Evolutionary conservation across 83 land plant genomes (phyloP).

Genomic region (Diphasiastrum complanatum): DNA sequence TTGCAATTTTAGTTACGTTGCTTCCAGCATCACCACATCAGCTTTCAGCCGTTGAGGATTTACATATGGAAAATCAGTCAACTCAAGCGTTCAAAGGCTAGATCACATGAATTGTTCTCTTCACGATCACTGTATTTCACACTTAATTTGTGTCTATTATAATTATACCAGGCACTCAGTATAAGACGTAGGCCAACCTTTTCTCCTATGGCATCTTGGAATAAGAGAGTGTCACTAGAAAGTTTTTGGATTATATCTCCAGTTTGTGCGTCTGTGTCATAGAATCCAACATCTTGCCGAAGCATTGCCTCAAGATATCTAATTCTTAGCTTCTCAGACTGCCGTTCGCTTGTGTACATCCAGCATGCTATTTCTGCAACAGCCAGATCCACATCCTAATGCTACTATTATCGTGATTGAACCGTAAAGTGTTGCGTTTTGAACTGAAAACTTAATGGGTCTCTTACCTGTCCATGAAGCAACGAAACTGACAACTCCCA

Average conservation of each 20-base stretch:
- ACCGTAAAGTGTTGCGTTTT: background rate
- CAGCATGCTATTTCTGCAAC: slow-evolving; percentile 77
- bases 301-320: slow-evolving; percentile 68
- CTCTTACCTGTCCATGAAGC: slow-evolving; percentile 73
- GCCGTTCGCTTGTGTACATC: slow-evolving; percentile 94
- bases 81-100: too few species aligned
- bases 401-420: background rate
- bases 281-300: slow-evolving; percentile 83
- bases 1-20: background rate
- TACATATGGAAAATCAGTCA: too few species aligned
- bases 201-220: slow-evolving; percentile 93
- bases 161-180: background rate
- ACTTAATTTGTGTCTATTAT: background rate
- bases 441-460: background rate
- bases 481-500: slow-evolving; percentile 62
- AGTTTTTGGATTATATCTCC: slow-evolving; percentile 75
- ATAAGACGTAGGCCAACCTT: slow-evolving; percentile 39
- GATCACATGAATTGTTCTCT: background rate
- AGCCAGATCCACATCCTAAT: background rate
- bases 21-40: background rate
- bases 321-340: slow-evolving; percentile 46
- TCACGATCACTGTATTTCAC: background rate
- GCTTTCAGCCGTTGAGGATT: background rate
- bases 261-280: slow-evolving; percentile 75
- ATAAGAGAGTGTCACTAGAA: slow-evolving; percentile 72